Conservation (phyloP, 495 filamentous ascomycete genomes). For the Aspergillus biplanus region DNA sequence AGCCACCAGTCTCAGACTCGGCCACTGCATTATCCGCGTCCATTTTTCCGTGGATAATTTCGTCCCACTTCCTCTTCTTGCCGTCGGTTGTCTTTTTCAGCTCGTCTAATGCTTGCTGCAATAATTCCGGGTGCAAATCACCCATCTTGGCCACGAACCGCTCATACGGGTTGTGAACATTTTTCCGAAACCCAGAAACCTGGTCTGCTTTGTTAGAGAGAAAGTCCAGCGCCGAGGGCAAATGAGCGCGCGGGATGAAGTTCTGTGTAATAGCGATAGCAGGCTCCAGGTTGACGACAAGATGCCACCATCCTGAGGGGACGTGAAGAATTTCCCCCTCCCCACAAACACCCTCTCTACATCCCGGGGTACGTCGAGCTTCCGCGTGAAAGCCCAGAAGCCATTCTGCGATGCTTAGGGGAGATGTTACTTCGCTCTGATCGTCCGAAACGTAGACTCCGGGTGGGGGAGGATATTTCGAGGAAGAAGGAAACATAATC, state of each 20-base stretch:
- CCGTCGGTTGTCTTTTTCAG: slow-evolving; percentile 62
- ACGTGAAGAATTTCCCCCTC: slow-evolving; percentile 93
- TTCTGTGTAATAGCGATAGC: slow-evolving; percentile 95
- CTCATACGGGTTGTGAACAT: slow-evolving; percentile 72
- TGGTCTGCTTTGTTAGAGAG: slow-evolving; percentile 80
- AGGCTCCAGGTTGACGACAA: slow-evolving; percentile 85
- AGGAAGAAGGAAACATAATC: slow-evolving; percentile 86
- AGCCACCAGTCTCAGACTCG: slow-evolving; percentile 56
- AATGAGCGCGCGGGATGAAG: slow-evolving; percentile 81
- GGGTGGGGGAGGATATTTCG: slow-evolving; percentile 68
- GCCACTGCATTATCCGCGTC: slow-evolving; percentile 48
- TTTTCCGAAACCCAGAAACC: slow-evolving; percentile 80
- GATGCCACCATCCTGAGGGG: slow-evolving; percentile 93
- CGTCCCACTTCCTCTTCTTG: slow-evolving; percentile 87
- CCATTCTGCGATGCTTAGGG: slow-evolving; percentile 96
- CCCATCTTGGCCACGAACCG: slow-evolving; percentile 74
- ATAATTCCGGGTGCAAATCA: slow-evolving; percentile 62
- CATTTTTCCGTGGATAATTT: slow-evolving; percentile 57
- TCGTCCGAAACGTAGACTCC: slow-evolving; percentile 92
- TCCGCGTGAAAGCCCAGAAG: slow-evolving; percentile 88
- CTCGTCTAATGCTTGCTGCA: slow-evolving; percentile 65
- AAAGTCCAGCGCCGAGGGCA: slow-evolving; percentile 78
- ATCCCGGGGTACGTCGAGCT: slow-evolving; percentile 76
- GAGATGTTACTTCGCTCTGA: slow-evolving; percentile 91
- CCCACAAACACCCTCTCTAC: slow-evolving; percentile 82